These are phyloP conservation scores for Jasminum sambac DNA, from an alignment of 257 asterid species.

Conservation along the genomic window DNA sequence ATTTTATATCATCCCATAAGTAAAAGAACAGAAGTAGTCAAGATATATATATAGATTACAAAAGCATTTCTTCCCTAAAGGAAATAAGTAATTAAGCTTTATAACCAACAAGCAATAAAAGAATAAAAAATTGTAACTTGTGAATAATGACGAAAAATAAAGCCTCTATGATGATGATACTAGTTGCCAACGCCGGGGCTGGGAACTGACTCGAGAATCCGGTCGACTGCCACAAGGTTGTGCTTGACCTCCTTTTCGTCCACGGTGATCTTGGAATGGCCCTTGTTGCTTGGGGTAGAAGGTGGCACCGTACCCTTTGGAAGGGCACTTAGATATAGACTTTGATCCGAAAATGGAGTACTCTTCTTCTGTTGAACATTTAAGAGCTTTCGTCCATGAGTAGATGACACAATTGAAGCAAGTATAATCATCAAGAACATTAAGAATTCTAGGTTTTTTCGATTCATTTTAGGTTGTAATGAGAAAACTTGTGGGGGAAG, in stretches of 20 bases:
- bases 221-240: slow-evolving; percentile 45
- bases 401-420: slow-evolving; percentile 27
- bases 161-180: not conserved
- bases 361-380: not conserved
- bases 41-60: too few relatives aligned
- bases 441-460: slow-evolving; percentile 21
- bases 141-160: slow-evolving; percentile 3
- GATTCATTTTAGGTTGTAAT: slow-evolving; percentile 29
- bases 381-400: slow-evolving; percentile 43
- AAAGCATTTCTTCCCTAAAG: not conserved
- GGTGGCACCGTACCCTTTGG: slow-evolving; percentile 49
- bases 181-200: slow-evolving; percentile 66
- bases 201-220: slow-evolving; percentile 60
- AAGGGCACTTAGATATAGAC: slow-evolving; percentile 41
- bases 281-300: slow-evolving; percentile 52
- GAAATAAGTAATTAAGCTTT: not conserved
- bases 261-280: slow-evolving; percentile 37
- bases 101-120: not conserved
- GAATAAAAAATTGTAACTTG: slow-evolving; percentile 10
- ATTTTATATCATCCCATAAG: not conserved
- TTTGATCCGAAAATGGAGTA: slow-evolving; percentile 21
- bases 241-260: slow-evolving; percentile 46
- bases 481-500: not conserved
- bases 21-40: not conserved
- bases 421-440: slow-evolving; percentile 29